Evolutionary conservation across 2,329 filamentous ascomycete species (phyloP), one percentile per base, ranked within the genome.

Genomic region (Acrodontium crateriforme): DNA sequence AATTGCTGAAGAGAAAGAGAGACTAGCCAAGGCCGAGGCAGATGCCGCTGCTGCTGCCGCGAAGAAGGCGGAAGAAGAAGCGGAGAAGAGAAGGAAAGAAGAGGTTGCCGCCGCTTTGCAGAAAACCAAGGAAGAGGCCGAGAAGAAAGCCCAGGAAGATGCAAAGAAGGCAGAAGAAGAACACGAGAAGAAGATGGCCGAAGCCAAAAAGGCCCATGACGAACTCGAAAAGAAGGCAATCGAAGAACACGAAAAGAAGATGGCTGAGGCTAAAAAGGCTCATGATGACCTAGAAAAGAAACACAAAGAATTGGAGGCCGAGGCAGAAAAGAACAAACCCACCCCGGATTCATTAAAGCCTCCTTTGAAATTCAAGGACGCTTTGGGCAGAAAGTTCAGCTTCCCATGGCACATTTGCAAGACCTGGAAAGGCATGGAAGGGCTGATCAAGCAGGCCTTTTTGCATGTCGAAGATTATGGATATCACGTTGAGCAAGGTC

Each of bases 321-420:
- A 62, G 36, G 52, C 54, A 3, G 57, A 54, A 25, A 62, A 60
- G 29, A 58, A 57, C 29, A 60, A 39, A 53, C 65, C 42, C 34
- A 58, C 47, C 46, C 59, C 64, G 2, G 63, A 69, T n/a, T 61
- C 65, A 31, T 64, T 65, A 40, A 79, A 82, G 52, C 64, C 74
- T 23, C 81, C 80, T 2, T 81, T 93, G 52, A 77, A 76, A 41
- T 92, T 92, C 60, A 91, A 91, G 56, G 85, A 94, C 50, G 84
- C 84, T 1, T 74, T 94, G 10, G 81, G 82, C 17, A 70, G 85
- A 40, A 93, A 91, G 54, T 94, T 91, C 53, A 89, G 74, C 55
- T 93, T 94, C 47, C 85, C 85, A 2, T 93, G 77, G 56, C 72
- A 85, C 38, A 54, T 91, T 16, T 93, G 84, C 54, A 72, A 74